phyloP scores from a whole-genome alignment of 495 filamentous ascomycete genomes.

The Friedmanniomyces simplex region DNA sequence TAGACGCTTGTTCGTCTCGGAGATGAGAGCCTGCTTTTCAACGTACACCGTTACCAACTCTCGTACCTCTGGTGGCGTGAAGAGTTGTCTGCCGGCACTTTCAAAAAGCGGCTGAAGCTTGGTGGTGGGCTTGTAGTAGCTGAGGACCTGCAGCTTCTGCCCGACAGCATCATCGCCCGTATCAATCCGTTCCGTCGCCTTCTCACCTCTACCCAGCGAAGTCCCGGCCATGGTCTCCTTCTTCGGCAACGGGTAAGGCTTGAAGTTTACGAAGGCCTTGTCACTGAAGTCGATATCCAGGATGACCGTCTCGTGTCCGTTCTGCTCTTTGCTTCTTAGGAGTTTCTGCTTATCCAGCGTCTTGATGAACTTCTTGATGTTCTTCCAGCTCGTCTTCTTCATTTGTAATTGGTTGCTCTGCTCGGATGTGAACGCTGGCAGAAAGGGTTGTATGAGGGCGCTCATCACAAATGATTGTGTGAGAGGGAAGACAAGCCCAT shows the following conservation, averaged over 20 bases:
- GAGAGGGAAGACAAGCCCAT: conserved; percentile 51
- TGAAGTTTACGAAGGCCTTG: conserved; percentile 43
- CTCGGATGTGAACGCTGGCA: conserved; percentile 48
- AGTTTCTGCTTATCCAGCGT: conserved; percentile 53
- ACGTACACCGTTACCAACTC: conserved; percentile 43
- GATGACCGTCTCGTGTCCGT: conserved; percentile 55
- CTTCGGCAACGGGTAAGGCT: conserved; percentile 53
- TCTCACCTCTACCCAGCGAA: conserved; percentile 33
- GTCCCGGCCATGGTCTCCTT: conserved; percentile 36
- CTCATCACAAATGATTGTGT: conserved; percentile 56
- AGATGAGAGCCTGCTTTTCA: conserved; percentile 39
- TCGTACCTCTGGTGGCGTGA: conserved; percentile 44
- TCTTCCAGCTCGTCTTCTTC: conserved; percentile 70
- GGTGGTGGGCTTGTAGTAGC: conserved; percentile 44
- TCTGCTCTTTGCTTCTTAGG: conserved; percentile 56
- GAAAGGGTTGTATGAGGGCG: conserved; percentile 54
- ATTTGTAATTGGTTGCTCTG: conserved; percentile 52
- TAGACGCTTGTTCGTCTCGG: conserved; percentile 51
- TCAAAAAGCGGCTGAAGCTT: conserved; percentile 48
- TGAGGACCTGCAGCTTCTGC: conserved; percentile 46
- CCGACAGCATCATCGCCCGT: conserved; percentile 43
- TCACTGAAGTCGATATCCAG: conserved; percentile 58
- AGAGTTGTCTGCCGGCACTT: conserved; percentile 39
- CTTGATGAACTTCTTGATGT: conserved; percentile 64
- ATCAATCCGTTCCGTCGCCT: conserved; percentile 33